A percentile compares a stretch with the other conserved stretches of the same genome.
Evolutionary conservation across 108 stramenopile species (phyloP).

Genomic region (Chaetoceros tenuissimus): DNA sequence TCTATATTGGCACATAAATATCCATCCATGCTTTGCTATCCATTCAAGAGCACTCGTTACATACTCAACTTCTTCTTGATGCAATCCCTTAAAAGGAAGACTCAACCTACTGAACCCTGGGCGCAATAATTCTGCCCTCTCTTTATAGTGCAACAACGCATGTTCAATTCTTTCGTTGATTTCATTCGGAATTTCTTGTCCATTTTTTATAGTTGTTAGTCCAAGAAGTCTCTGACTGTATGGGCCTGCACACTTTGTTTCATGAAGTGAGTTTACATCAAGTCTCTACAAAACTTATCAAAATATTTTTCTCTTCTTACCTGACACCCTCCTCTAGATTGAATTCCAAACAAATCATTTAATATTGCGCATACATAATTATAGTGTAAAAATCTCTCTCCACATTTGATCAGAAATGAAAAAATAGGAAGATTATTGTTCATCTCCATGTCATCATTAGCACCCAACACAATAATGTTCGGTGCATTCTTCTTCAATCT

Average conservation of each 20-base stretch:
- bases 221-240: slow-evolving; percentile 82
- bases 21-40: slow-evolving; percentile 83
- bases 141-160: slow-evolving; percentile 73
- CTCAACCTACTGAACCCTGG: slow-evolving; percentile 92
- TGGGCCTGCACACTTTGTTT: slow-evolving; percentile 82
- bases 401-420: slow-evolving; percentile 73
- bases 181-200: slow-evolving; percentile 28
- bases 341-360: slow-evolving; percentile 98
- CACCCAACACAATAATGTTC: slow-evolving; percentile 75
- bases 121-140: slow-evolving; percentile 68
- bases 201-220: slow-evolving; percentile 26
- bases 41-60: slow-evolving; percentile 82
- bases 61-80: slow-evolving; percentile 77
- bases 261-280: not conserved
- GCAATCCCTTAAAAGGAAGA: slow-evolving; percentile 69
- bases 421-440: slow-evolving; percentile 61
- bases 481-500: slow-evolving; percentile 48
- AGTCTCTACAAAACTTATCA: not conserved
- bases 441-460: not conserved
- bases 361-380: slow-evolving; percentile 95
- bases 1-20: slow-evolving; percentile 87
- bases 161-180: slow-evolving; percentile 66
- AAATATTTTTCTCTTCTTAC: slow-evolving; percentile 1
- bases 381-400: slow-evolving; percentile 86
- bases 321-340: slow-evolving; percentile 89